Evolutionary conservation across 495 filamentous ascomycete genomes (phyloP).

Genomic region (Chaetomium tenue): DNA sequence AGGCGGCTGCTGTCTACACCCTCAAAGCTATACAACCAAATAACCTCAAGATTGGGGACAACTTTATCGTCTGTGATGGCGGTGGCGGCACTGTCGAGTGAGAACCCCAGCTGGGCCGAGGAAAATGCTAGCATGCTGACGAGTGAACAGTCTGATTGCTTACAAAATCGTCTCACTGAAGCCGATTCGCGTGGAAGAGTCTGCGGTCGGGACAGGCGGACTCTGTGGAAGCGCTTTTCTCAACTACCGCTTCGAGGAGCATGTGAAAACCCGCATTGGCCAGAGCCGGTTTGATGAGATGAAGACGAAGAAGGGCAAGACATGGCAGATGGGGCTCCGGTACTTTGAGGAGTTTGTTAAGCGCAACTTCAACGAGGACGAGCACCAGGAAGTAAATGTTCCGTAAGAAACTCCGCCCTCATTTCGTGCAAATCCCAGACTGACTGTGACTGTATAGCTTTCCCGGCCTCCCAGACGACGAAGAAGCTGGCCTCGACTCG

Average conservation of each 20-base stretch:
- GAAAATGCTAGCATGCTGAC: constrained; percentile 30
- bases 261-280: constrained; percentile 58
- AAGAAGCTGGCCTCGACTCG: constrained; percentile 58
- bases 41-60: constrained; percentile 60
- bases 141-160: constrained; percentile 57
- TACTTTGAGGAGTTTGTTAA: constrained; percentile 69
- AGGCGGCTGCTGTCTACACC: constrained; percentile 73
- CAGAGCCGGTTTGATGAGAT: constrained; percentile 59
- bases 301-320: constrained; percentile 58
- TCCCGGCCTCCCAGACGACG: constrained; percentile 68
- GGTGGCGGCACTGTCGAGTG: constrained; percentile 72
- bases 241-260: constrained; percentile 67
- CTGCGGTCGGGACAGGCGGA: constrained; percentile 62
- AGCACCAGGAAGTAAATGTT: constrained; percentile 65
- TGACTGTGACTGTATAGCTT: constrained; percentile 44
- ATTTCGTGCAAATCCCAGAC: background rate
- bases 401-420: constrained; percentile 43
- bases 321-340: constrained; percentile 70
- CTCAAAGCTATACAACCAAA: constrained; percentile 67
- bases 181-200: constrained; percentile 61
- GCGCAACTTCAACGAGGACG: constrained; percentile 72
- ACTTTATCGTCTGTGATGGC: constrained; percentile 72
- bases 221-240: constrained; percentile 70
- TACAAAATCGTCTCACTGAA: constrained; percentile 61
- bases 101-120: constrained; percentile 28